Conservation (phyloP, 345 rosid species). For the Theobroma cacao region DNA sequence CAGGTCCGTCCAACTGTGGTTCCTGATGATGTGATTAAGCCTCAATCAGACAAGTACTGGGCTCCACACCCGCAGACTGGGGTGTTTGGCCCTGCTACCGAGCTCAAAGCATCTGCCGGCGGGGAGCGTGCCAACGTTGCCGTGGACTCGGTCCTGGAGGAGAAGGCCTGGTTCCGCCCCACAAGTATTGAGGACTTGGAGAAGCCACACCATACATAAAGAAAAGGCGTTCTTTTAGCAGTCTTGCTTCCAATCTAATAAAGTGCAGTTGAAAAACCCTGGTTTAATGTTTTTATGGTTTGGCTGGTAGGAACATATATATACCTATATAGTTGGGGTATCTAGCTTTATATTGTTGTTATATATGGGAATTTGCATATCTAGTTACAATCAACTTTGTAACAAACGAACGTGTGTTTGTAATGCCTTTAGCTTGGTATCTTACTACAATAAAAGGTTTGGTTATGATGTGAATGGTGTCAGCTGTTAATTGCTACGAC, state of each 20-base stretch:
- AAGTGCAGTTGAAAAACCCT: not conserved
- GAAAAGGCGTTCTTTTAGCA: not conserved
- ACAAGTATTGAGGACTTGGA: conserved; percentile 84
- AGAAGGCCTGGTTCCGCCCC: conserved; percentile 95
- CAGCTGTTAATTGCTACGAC: not conserved
- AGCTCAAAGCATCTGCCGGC: conserved; percentile 23
- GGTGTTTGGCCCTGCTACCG: conserved; percentile 74
- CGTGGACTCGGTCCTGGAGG: conserved; percentile 47
- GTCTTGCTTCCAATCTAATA: not conserved
- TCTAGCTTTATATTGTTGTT: not conserved
- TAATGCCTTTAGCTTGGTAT: not conserved
- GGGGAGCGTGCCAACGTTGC: conserved; percentile 9
- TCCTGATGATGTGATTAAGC: conserved; percentile 68
- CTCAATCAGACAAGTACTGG: conserved; percentile 78
- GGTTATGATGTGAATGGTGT: not conserved
- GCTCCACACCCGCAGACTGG: conserved; percentile 94
- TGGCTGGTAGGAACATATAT: not conserved
- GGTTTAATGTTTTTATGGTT: not conserved
- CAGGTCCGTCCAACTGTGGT: conserved; percentile 46
- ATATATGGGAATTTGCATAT: not conserved
- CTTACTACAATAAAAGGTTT: not conserved
- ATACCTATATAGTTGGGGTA: not conserved
- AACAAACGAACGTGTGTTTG: not conserved
- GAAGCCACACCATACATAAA: conserved; percentile 52
- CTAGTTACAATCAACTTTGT: not conserved